Evolutionary conservation across 495 filamentous ascomycete species (phyloP).

Genomic region (Aspergillus homomorphus): DNA sequence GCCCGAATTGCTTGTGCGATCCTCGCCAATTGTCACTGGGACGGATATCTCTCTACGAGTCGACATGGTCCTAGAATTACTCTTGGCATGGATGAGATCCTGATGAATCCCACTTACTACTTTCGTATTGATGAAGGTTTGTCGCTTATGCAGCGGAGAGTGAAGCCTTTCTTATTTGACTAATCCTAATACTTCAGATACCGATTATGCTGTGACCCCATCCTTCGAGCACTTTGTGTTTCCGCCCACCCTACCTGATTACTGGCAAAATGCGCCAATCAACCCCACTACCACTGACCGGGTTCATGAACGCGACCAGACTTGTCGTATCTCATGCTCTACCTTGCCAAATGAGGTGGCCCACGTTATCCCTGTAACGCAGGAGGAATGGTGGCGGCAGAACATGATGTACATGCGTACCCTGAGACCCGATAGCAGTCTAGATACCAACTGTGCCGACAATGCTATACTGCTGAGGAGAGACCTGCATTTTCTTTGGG

Average conservation of each 20-base stretch:
- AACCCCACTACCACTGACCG: background rate
- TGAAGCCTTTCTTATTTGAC: too few relatives aligned
- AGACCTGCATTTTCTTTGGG: conserved; percentile 6
- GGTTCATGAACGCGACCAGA: conserved; percentile 3
- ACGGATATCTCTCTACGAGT: background rate
- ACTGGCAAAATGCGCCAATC: background rate
- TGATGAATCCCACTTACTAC: conserved; percentile 2
- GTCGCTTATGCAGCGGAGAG: background rate
- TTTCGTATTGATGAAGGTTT: conserved; percentile 3
- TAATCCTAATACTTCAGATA: background rate
- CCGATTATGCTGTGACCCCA: conserved; percentile 1
- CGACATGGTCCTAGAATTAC: conserved; percentile 3
- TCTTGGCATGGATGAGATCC: conserved; percentile 3
- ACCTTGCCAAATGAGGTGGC: conserved; percentile 8
- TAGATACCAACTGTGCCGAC: conserved; percentile 2
- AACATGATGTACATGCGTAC: conserved; percentile 8
- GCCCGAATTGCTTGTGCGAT: conserved; percentile 7
- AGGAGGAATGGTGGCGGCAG: conserved; percentile 5
- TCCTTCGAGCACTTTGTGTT: conserved; percentile 6
- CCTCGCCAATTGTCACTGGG: conserved; percentile 3
- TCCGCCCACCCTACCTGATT: background rate
- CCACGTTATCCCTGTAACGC: conserved; percentile 1
- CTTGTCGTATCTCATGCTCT: conserved; percentile 6
- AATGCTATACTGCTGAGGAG: conserved; percentile 4
- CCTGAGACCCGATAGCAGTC: background rate